Evolutionary conservation across 768 basidiomycete species (phyloP), one percentile per base, ranked within the genome.

Genomic region (Tephrocybe rancida): DNA sequence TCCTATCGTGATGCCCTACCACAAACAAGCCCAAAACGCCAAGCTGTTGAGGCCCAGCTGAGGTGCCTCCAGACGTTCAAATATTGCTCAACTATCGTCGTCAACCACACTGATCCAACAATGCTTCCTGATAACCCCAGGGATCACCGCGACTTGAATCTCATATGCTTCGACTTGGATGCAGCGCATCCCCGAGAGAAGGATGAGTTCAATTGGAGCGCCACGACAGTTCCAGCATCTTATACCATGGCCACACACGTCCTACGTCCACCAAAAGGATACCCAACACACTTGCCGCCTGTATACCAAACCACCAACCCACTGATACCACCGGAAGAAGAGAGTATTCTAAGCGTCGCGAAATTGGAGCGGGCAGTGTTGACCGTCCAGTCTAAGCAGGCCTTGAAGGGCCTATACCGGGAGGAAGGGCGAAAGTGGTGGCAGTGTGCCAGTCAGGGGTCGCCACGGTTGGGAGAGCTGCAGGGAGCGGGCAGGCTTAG

Each of bases 261-360:
- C 27, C 69, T 84, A 9, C 65, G 72, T 35, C 63, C 68, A 38
- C 74, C 75, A 14, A 54, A 65, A 46, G 70, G 64, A 61, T 71
- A 69, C 44, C 68, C 72, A 5, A 43, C 56, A 21, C 64, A 62
- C 38, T 60, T 70, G 29, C 72, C 67, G 16, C 59, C 67, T 6
- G 70, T 89, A 10, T 84, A 80, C 52, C 90, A 91, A 67, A 90
- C 87, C 10, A 92, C 88, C 8, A 91, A 91, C 66, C 87, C 88
- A 0, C 78, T 85, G 42, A 66, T 88, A 19, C 64, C 78, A 3
- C 82, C 86, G 9, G 66, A 66, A 37, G 69, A 73, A 27, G 73
- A 71, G 1, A 71, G 64, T 24, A 73, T 89, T 30, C 67, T 91
- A 27, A 84, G 82, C 45, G 70, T 83, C 16, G 79, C 85, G 18